Conservation (phyloP, 106 monocot species). For the Acanthochlamys bracteata region DNA sequence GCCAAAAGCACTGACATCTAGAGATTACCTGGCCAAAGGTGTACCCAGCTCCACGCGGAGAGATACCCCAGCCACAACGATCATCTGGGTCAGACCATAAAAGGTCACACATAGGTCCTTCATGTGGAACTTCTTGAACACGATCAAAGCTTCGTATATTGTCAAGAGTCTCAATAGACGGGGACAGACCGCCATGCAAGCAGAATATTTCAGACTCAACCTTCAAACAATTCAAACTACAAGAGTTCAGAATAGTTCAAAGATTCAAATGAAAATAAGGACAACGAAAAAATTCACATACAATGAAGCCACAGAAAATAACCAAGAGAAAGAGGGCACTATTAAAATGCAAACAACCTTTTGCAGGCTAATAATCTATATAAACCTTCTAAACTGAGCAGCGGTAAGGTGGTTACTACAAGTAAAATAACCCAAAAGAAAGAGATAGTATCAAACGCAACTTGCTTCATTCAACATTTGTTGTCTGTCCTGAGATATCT, state of each 20-base stretch:
- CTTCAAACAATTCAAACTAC: slow-evolving; percentile 22
- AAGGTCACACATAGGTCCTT: slow-evolving; percentile 99
- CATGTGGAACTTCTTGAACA: slow-evolving; percentile 98
- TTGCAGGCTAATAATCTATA: too few species aligned
- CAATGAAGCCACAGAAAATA: too few species aligned
- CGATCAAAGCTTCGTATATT: slow-evolving; percentile 95
- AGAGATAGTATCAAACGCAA: too few species aligned
- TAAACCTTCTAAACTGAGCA: too few species aligned
- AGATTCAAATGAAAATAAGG: too few species aligned
- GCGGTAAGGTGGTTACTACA: too few species aligned
- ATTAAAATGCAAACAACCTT: too few species aligned
- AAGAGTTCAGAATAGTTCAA: background rate
- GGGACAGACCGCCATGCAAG: slow-evolving; percentile 92
- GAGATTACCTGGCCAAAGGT: slow-evolving; percentile 87
- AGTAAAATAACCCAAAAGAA: too few species aligned
- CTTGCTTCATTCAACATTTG: too few species aligned
- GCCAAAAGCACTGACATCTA: background rate
- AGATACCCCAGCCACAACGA: slow-evolving; percentile 98
- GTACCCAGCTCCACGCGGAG: slow-evolving; percentile 99
- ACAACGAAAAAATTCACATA: too few species aligned
- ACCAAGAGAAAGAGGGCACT: too few species aligned
- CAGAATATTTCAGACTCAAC: slow-evolving; percentile 99
- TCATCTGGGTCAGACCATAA: slow-evolving; percentile 99
- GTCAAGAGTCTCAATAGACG: slow-evolving; percentile 96
- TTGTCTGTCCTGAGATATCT: too few species aligned